Conservation (phyloP, 495 filamentous ascomycete species). For the Penicillium egyptiacum region DNA sequence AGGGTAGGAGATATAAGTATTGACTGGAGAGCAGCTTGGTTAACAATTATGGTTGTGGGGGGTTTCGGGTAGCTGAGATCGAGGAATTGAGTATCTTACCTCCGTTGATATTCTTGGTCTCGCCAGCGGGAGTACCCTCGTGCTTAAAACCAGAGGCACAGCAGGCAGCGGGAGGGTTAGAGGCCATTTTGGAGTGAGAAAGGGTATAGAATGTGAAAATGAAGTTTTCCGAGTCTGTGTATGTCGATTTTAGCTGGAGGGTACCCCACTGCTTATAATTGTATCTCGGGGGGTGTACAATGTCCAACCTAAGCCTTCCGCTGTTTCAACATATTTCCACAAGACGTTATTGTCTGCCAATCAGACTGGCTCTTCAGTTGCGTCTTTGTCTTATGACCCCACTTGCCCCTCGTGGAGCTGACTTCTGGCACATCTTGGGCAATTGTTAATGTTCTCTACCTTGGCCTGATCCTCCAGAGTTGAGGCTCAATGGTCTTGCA, state of each 20-base stretch:
- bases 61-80: conserved; percentile 48
- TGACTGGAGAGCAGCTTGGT: conserved; percentile 23
- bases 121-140: conserved; percentile 44
- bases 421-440: not conserved
- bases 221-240: not conserved
- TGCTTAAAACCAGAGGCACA: conserved; percentile 57
- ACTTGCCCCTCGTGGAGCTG: conserved; percentile 4
- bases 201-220: not conserved
- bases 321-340: not conserved
- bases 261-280: not conserved
- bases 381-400: not conserved
- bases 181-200: conserved; percentile 50
- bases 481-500: too few species aligned
- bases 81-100: conserved; percentile 27
- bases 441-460: not conserved
- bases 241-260: not conserved
- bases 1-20: conserved; percentile 45
- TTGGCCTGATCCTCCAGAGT: too few species aligned
- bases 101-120: conserved; percentile 42
- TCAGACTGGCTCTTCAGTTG: not conserved
- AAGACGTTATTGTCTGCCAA: not conserved
- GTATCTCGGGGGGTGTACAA: not conserved
- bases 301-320: not conserved
- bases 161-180: conserved; percentile 56
- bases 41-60: not conserved